phyloP scores from a whole-genome alignment of 2,329 filamentous ascomycete species.

The Aspergillus glaucus region DNA sequence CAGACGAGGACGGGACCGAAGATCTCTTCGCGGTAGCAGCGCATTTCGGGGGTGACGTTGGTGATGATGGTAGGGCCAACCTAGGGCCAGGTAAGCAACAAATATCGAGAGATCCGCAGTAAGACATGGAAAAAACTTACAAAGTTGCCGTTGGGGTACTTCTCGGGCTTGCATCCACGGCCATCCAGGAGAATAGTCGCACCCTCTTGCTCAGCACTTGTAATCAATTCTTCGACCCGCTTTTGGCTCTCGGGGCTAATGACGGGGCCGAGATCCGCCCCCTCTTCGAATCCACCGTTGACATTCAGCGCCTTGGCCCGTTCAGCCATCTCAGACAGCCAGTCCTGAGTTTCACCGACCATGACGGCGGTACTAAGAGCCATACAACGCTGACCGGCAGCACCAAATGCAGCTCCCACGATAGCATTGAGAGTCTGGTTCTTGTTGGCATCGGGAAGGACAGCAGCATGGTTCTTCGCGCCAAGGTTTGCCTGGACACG shows the following conservation, averaged over 20 bases:
- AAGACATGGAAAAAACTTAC: conserved; percentile 34
- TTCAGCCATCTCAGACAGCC: conserved; percentile 58
- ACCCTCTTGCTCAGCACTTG: conserved; percentile 56
- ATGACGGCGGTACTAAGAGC: conserved; percentile 60
- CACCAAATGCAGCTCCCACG: conserved; percentile 61
- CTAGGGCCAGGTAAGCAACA: conserved; percentile 24
- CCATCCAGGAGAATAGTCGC: conserved; percentile 60
- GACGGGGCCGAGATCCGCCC: conserved; percentile 58
- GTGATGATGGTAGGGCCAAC: conserved; percentile 60
- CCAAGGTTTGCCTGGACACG: conserved; percentile 64
- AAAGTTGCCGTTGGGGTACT: conserved; percentile 62
- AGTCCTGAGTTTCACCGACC: conserved; percentile 60
- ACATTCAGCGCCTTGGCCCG: conserved; percentile 55
- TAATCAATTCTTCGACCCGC: conserved; percentile 57
- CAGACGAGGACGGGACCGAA: conserved; percentile 62
- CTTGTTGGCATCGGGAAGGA: conserved; percentile 64
- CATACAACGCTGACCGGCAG: conserved; percentile 65
- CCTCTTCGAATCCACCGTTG: conserved; percentile 58
- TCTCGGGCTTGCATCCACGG: conserved; percentile 54
- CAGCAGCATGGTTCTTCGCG: conserved; percentile 64
- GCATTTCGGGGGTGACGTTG: conserved; percentile 60
- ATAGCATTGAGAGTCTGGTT: conserved; percentile 62
- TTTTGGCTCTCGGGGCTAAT: conserved; percentile 59
- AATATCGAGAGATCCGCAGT: neutral
- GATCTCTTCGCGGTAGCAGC: conserved; percentile 61